Conservation (phyloP, 129 eudicot genomes). For the Calendula officinalis region DNA sequence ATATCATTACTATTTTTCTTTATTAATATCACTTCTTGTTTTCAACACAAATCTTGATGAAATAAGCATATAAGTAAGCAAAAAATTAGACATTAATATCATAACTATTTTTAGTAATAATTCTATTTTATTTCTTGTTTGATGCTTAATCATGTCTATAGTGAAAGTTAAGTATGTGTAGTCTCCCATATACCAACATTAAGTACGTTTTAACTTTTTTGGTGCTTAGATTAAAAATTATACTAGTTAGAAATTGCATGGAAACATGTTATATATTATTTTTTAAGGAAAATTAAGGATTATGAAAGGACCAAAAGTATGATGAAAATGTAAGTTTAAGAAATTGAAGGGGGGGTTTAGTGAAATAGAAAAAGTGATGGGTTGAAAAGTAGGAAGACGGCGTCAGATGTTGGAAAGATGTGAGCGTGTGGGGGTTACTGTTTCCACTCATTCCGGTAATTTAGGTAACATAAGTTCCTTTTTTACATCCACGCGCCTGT, state of each 20-base stretch:
- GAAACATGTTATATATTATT: too few species aligned
- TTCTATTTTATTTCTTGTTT: background rate
- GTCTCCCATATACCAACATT: constrained; percentile 1
- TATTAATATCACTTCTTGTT: too few species aligned
- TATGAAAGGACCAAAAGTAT: too few species aligned
- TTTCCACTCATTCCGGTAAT: constrained; percentile 1
- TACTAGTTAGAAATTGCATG: too few species aligned
- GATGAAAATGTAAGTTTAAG: background rate
- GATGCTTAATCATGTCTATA: background rate
- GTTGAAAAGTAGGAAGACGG: constrained; percentile 10
- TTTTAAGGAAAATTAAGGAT: too few species aligned
- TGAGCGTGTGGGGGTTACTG: constrained; percentile 15
- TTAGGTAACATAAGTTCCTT: background rate
- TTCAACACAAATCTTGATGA: too few species aligned
- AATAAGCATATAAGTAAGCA: too few species aligned
- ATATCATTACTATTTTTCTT: too few species aligned
- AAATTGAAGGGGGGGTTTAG: background rate
- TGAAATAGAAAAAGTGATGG: background rate
- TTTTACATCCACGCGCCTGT: constrained; percentile 18
- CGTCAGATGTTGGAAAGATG: constrained; percentile 14
- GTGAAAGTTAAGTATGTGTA: background rate
- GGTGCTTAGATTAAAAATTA: too few species aligned
- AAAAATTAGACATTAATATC: too few species aligned
- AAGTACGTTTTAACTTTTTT: background rate
- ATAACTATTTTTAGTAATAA: background rate